Evolutionary conservation across 768 basidiomycete species (phyloP).

Genomic region (Lepiota brunneoincarnata): DNA sequence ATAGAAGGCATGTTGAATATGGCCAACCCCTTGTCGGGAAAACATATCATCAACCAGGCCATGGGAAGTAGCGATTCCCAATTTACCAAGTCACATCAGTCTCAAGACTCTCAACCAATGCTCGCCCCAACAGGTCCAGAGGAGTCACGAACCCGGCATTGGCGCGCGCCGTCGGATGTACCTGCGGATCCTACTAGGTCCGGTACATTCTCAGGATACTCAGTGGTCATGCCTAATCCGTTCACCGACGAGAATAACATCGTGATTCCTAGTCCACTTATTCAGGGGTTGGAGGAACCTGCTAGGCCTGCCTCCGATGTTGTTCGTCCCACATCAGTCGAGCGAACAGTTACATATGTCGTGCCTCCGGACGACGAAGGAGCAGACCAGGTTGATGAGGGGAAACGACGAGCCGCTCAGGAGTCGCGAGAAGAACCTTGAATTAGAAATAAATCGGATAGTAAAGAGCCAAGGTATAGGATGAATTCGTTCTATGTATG

Average conservation of each 20-base stretch:
- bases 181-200: conserved; percentile 24
- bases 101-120: background rate
- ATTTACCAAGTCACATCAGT: background rate
- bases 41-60: conserved; percentile 22
- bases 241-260: conserved; percentile 9
- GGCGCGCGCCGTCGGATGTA: conserved; percentile 29
- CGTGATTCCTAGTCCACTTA: conserved; percentile 3
- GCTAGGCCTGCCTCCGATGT: conserved; percentile 3
- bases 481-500: too few species aligned
- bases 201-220: conserved; percentile 25
- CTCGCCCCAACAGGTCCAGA: background rate
- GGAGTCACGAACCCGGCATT: conserved; percentile 13
- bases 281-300: conserved; percentile 1
- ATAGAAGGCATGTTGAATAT: conserved; percentile 56
- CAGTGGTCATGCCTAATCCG: conserved; percentile 18
- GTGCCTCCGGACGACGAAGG: background rate
- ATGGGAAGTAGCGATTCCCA: background rate
- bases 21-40: conserved; percentile 37
- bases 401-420: background rate
- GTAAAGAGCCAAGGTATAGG: background rate
- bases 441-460: background rate
- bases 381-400: background rate
- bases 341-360: background rate
- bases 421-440: background rate
- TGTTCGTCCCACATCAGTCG: background rate